Evolutionary conservation across 2,329 filamentous ascomycete genomes (phyloP), one percentile per base, ranked within the genome.

Genomic region (Fusarium dlaminii): DNA sequence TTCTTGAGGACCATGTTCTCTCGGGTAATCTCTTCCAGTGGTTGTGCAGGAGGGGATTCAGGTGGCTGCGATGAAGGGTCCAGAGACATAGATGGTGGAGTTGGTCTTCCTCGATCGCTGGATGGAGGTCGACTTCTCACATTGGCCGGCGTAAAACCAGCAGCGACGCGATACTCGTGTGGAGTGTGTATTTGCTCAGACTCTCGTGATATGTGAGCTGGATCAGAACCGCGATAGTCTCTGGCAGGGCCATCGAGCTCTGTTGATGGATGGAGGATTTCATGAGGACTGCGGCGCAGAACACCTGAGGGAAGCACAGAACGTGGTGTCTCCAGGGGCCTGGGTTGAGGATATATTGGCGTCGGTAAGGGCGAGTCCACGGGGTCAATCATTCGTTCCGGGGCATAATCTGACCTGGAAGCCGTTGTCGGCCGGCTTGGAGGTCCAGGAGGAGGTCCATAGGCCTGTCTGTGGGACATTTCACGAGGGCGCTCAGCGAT

Each of bases 1-100:
- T 90, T 82, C 34, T 79, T 83, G 10, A 90, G 80, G 10, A 81
- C 74, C 17, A 90, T 80, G 6, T 78, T 85, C 1, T 83, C 82
- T 37, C 81, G 82, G 13, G 82, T 88, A 63, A 90, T 89, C 36
- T 81, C 80, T 36, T 77, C 76, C 17, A 75, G 57, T 4, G 55
- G 54, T 17, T 24, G 40, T 29, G 63, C 63, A 15, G 63, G 60
- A 14, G 56, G 42, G 8, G 66, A 62, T 34, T 74, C 73, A 4
- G 72, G 75, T 4, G 74, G 74, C 34, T 75, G 79, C 18, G 80
- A 80, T 6, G 80, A 78, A 20, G 68, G 69, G 27, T 80, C 79
- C 20, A 71, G 66, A 11, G 78, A 80, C 40, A 70, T 61, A 13
- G 73, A 75, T 14, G 74, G 78, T 18, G 80, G 79, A 4, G 80